Evolutionary conservation across 192 early-diverging fungal genomes (phyloP).

Genomic region (Entomortierella chlamydospora): DNA sequence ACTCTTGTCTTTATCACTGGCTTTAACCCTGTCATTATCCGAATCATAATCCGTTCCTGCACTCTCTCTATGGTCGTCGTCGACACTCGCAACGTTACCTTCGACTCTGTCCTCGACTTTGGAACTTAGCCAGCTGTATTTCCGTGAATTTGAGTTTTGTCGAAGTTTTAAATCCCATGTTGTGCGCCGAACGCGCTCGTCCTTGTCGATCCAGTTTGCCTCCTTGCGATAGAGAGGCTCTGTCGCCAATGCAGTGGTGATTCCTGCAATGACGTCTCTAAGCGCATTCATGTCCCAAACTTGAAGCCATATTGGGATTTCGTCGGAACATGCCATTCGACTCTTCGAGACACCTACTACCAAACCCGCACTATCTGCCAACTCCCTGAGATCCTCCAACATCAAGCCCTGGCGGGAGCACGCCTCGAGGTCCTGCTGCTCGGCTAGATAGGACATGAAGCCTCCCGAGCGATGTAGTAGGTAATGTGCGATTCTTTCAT

Average conservation of each 20-base stretch:
- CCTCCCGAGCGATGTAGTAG: conserved; percentile 18
- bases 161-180: conserved; percentile 8
- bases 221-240: conserved; percentile 2
- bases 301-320: conserved; percentile 19
- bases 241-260: conserved; percentile 6
- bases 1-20: background rate
- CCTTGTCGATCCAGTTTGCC: background rate
- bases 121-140: conserved; percentile 1
- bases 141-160: background rate
- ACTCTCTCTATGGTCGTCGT: background rate
- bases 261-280: conserved; percentile 8
- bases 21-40: background rate
- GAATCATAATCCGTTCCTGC: background rate
- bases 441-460: conserved; percentile 26
- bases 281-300: conserved; percentile 7
- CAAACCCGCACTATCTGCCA: conserved; percentile 2
- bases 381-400: background rate
- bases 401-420: conserved; percentile 3
- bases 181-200: background rate
- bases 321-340: background rate
- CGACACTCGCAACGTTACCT: background rate
- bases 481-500: conserved; percentile 10
- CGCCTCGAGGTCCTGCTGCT: conserved; percentile 1
- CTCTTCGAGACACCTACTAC: background rate
- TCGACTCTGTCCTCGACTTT: background rate